phyloP scores from a whole-genome alignment of 352 stramenopile species.

The Thalassiosira mediterranea region DNA sequence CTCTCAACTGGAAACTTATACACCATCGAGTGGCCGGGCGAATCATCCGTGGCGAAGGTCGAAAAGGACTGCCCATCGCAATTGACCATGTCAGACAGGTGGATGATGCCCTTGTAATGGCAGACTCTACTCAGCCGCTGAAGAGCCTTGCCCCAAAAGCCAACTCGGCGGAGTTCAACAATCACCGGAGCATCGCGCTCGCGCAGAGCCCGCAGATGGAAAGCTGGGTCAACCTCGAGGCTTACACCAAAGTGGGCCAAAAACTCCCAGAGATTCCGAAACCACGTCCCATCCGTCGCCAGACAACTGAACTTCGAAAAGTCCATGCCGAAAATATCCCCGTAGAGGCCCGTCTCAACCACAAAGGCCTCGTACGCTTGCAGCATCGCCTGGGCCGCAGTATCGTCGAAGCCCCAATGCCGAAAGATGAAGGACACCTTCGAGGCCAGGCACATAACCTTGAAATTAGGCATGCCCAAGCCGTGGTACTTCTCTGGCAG shows the following conservation, averaged over 20 bases:
- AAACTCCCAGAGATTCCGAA: conserved; percentile 19
- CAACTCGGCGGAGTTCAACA: not conserved
- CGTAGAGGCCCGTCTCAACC: conserved; percentile 17
- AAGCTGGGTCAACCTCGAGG: not conserved
- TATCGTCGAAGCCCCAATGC: not conserved
- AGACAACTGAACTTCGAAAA: conserved; percentile 3
- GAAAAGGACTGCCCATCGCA: not conserved
- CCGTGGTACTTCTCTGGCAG: conserved; percentile 8
- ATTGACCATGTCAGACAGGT: not conserved
- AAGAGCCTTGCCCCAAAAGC: not conserved
- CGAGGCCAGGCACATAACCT: not conserved
- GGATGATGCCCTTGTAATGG: not conserved
- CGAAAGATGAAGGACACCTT: conserved; percentile 10
- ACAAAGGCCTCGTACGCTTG: conserved; percentile 15
- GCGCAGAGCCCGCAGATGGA: not conserved
- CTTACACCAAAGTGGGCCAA: not conserved
- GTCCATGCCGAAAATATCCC: not conserved
- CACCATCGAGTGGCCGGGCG: not conserved
- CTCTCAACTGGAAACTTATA: not conserved
- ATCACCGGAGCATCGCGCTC: not conserved
- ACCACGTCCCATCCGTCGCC: conserved; percentile 3
- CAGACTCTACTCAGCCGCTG: not conserved
- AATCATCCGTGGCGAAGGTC: not conserved
- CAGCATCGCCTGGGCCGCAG: not conserved
- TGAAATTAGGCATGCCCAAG: conserved; percentile 5